phyloP scores from a whole-genome alignment of 1,139 yeast genomes.

The Scheffersomyces illinoinensis region DNA sequence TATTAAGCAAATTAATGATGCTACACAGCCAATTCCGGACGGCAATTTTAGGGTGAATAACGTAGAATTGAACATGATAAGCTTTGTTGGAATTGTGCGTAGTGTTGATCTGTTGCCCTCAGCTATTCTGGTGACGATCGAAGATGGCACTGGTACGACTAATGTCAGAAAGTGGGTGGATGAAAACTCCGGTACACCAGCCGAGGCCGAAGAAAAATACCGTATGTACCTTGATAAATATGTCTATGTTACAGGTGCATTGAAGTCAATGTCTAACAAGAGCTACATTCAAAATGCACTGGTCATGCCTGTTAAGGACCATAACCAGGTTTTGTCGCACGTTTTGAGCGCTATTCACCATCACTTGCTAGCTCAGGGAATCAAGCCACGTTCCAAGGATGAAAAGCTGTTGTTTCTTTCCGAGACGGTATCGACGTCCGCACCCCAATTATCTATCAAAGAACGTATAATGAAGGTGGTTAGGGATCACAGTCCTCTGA shows the following conservation, averaged over 20 bases:
- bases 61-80: conserved; percentile 58
- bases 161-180: conserved; percentile 74
- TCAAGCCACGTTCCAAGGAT: conserved; percentile 12
- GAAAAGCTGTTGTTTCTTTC: conserved; percentile 11
- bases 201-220: conserved; percentile 34
- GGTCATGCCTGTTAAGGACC: conserved; percentile 62
- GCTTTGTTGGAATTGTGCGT: conserved; percentile 67
- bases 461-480: conserved; percentile 53
- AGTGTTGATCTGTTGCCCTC: conserved; percentile 58
- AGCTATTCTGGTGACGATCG: conserved; percentile 58
- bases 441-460: conserved; percentile 20
- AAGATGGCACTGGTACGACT: conserved; percentile 83
- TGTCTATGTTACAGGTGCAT: conserved; percentile 70
- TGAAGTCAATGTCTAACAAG: conserved; percentile 69
- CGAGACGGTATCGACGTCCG: conserved; percentile 17
- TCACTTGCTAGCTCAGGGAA: conserved; percentile 57
- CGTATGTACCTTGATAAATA: conserved; percentile 42
- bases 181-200: conserved; percentile 40
- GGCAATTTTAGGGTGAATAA: conserved; percentile 73
- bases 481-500: conserved; percentile 51
- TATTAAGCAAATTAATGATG: conserved; percentile 72
- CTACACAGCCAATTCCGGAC: conserved; percentile 67
- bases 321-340: conserved; percentile 77
- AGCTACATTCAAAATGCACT: conserved; percentile 66
- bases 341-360: conserved; percentile 68